Conservation (phyloP, 140 eudicot species). For the Ambrosia hybrid region DNA sequence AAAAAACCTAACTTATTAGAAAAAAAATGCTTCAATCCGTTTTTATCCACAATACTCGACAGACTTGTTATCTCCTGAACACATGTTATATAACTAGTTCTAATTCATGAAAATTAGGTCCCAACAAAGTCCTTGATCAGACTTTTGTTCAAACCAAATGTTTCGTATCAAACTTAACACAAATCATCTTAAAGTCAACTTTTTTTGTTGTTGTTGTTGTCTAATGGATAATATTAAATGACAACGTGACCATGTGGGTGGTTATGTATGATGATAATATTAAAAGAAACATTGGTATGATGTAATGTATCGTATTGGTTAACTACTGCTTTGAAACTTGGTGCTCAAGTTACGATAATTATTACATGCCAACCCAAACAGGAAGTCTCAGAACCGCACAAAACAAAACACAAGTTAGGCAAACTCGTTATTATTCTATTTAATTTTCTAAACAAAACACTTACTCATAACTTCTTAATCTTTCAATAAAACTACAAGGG, state of each 20-base stretch:
- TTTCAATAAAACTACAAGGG: neutral
- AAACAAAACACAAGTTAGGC: constrained; percentile 25
- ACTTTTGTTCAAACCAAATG: neutral
- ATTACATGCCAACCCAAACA: constrained; percentile 28
- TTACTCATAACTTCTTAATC: neutral
- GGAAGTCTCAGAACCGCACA: constrained; percentile 26
- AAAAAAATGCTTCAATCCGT: no score
- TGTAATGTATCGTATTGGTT: constrained; percentile 2
- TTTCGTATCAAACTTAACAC: neutral
- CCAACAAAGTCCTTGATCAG: no score
- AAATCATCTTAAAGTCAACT: neutral
- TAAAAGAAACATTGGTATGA: constrained; percentile 18
- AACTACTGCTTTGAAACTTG: constrained; percentile 4
- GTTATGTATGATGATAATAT: neutral
- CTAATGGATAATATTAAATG: neutral
- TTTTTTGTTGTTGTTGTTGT: no score
- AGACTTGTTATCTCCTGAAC: no score
- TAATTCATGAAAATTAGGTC: no score
- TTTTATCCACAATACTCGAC: no score
- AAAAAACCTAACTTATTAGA: no score
- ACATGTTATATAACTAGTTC: neutral
- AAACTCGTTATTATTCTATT: neutral
- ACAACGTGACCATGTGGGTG: constrained; percentile 14
- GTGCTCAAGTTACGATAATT: constrained; percentile 3
- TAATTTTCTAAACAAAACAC: neutral